Conservation (phyloP, 192 early-diverging fungal genomes). For the Linnemannia hyalina region DNA sequence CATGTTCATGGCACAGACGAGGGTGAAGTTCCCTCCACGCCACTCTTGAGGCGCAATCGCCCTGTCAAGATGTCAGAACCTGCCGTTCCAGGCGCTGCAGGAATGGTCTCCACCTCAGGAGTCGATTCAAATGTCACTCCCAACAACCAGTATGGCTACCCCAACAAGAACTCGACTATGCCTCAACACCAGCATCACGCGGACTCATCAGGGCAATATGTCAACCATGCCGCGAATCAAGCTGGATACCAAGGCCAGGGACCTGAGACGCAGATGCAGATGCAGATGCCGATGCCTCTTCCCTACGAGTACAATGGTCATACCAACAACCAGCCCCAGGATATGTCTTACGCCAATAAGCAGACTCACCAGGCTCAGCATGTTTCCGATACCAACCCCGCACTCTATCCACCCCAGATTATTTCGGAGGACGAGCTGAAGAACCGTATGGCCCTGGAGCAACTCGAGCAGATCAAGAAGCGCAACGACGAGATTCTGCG, state of each 20-base stretch:
- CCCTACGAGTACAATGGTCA: slow-evolving; percentile 19
- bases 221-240: not conserved
- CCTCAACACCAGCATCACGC: not conserved
- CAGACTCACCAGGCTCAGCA: slow-evolving; percentile 2
- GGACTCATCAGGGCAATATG: not conserved
- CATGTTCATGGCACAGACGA: slow-evolving; percentile 6
- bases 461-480: slow-evolving; percentile 38
- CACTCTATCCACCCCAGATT: slow-evolving; percentile 46
- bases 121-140: not conserved
- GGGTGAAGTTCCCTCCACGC: slow-evolving; percentile 26
- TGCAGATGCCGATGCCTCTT: slow-evolving; percentile 40
- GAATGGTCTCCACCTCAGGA: not conserved
- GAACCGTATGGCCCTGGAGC: slow-evolving; percentile 23
- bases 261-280: not conserved
- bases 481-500: slow-evolving; percentile 40
- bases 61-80: not conserved
- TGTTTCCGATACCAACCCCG: slow-evolving; percentile 15
- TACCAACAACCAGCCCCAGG: slow-evolving; percentile 6
- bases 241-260: not conserved
- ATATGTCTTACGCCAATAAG: slow-evolving; percentile 8
- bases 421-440: slow-evolving; percentile 36
- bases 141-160: not conserved
- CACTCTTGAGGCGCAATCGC: slow-evolving; percentile 24
- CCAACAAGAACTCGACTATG: not conserved
- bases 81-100: not conserved